phyloP scores from a whole-genome alignment of 148 eudicot species.

The Amaranthus hypochondriacus region DNA sequence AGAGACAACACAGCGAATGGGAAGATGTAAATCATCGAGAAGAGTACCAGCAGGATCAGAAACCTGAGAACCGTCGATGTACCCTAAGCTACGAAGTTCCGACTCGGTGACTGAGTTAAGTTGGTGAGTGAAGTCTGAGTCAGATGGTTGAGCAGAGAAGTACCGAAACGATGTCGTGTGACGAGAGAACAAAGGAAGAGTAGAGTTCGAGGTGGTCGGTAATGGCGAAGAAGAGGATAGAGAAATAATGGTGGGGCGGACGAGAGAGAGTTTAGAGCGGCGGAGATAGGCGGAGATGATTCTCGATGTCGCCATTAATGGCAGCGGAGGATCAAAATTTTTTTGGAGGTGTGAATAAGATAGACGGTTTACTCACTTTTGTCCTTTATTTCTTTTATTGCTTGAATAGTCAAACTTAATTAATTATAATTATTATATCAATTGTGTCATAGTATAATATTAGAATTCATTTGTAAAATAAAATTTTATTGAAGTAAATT shows the following conservation, averaged over 20 bases:
- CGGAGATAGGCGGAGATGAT: conserved; percentile 27
- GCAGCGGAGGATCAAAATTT: conserved; percentile 1
- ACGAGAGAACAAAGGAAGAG: neutral
- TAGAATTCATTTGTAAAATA: too few species aligned
- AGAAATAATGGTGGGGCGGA: conserved; percentile 15
- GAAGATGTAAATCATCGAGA: conserved; percentile 44
- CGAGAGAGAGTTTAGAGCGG: conserved; percentile 24
- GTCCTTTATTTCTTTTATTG: too few species aligned
- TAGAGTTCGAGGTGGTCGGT: neutral
- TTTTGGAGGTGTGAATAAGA: too few species aligned
- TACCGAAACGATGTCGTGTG: conserved; percentile 23
- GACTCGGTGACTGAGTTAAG: conserved; percentile 34
- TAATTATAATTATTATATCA: too few species aligned
- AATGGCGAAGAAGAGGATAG: conserved; percentile 2
- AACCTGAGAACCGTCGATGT: conserved; percentile 25
- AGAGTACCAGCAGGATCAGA: conserved; percentile 7
- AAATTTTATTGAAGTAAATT: too few species aligned
- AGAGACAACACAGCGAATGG: conserved; percentile 41
- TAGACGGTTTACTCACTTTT: too few species aligned
- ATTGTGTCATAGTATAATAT: too few species aligned
- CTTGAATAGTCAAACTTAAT: too few species aligned
- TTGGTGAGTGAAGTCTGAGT: conserved; percentile 13
- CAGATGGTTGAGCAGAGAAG: conserved; percentile 33
- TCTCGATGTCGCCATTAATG: conserved; percentile 34
- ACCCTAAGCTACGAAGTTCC: conserved; percentile 29